Percentiles rank a stretch among this genome's conserved stretches.
These are phyloP conservation scores for Pseudopithomyces maydicus DNA, from an alignment of 2,329 filamentous ascomycete genomes.

Conservation along the genomic window DNA sequence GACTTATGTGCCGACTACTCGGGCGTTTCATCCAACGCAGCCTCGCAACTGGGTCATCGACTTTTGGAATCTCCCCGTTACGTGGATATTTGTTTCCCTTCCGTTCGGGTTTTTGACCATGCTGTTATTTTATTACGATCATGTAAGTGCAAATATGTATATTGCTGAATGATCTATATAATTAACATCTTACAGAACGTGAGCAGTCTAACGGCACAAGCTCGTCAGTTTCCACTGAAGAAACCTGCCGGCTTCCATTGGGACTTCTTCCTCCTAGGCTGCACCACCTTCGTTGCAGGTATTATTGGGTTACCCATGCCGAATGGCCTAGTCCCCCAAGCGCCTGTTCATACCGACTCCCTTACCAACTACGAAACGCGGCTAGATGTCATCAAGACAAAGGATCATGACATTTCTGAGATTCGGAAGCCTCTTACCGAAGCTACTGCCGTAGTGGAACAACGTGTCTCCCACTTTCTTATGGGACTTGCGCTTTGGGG, in stretches of 20 bases:
- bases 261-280: constrained; percentile 62
- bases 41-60: constrained; percentile 56
- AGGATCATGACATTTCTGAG: constrained; percentile 46
- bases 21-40: constrained; percentile 55
- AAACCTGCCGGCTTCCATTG: constrained; percentile 63
- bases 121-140: constrained; percentile 63
- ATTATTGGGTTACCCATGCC: constrained; percentile 59
- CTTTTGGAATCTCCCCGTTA: constrained; percentile 58
- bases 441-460: constrained; percentile 57
- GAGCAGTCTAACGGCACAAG: constrained; percentile 59
- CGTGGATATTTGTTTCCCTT: constrained; percentile 59
- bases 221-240: constrained; percentile 57
- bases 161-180: no score
- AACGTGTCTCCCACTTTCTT: constrained; percentile 58
- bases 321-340: constrained; percentile 61
- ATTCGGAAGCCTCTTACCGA: constrained; percentile 51
- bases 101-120: constrained; percentile 61
- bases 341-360: constrained; percentile 62
- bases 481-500: constrained; percentile 60
- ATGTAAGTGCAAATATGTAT: constrained; percentile 39
- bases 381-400: constrained; percentile 45
- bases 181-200: constrained; percentile 46
- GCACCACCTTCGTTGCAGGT: constrained; percentile 57
- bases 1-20: constrained; percentile 49
- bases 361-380: constrained; percentile 47